A percentile compares a stretch with the other conserved stretches of the same genome.
phyloP scores from a whole-genome alignment of 345 rosid genomes.

The Xanthoceras sorbifolium region DNA sequence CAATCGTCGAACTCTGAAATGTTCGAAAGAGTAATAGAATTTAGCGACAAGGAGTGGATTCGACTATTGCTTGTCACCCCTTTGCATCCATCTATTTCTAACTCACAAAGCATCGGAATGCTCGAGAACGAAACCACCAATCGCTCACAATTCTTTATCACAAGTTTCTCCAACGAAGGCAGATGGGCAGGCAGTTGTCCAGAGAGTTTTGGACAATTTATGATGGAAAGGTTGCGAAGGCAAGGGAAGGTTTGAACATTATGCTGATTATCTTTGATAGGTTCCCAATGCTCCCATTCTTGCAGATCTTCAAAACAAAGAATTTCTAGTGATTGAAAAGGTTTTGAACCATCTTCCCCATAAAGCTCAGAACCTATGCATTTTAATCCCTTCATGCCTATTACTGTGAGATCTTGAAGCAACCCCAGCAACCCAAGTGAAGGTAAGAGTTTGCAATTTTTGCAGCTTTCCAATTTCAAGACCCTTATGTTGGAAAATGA shows the following conservation, averaged over 20 bases:
- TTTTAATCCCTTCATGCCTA: neutral
- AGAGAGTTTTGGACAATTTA: neutral
- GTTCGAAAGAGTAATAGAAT: too few species aligned
- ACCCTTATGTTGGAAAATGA: neutral
- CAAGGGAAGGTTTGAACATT: neutral
- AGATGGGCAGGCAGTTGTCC: neutral
- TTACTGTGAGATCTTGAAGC: neutral
- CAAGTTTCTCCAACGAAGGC: neutral
- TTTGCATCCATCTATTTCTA: neutral
- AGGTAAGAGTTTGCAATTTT: neutral
- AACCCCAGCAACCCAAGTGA: neutral
- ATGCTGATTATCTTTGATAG: neutral
- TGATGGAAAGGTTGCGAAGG: neutral
- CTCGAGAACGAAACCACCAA: neutral
- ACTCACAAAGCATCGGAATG: neutral
- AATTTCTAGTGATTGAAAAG: neutral
- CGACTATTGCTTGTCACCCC: too few species aligned
- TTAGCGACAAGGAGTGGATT: too few species aligned
- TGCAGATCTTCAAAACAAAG: neutral
- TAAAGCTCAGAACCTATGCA: neutral
- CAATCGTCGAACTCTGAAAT: too few species aligned
- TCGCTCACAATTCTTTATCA: neutral
- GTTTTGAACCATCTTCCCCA: neutral
- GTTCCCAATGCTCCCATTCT: slow-evolving; percentile 6
- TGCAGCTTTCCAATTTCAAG: neutral